Evolutionary conservation across 2,329 filamentous ascomycete species (phyloP).

Genomic region (Mariannaea sp.): DNA sequence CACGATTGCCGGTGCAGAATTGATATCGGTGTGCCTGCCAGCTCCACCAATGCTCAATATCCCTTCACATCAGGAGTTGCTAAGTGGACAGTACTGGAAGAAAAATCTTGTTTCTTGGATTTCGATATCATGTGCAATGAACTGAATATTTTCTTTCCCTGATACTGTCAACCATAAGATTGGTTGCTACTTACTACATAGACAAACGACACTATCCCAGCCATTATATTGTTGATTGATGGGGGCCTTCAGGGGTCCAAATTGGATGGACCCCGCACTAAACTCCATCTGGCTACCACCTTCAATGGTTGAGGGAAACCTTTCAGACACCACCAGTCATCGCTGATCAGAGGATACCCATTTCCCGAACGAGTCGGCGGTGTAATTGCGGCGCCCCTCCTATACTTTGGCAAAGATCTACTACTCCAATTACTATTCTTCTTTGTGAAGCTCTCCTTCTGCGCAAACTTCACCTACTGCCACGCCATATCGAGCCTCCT

Average conservation of each 20-base stretch:
- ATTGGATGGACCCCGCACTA: slow-evolving; percentile 36
- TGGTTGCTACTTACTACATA: no score
- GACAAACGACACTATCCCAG: background rate
- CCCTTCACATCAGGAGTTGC: no score
- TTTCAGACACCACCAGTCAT: slow-evolving; percentile 16
- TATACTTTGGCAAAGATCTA: slow-evolving; percentile 10
- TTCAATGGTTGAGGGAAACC: slow-evolving; percentile 7
- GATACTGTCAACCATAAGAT: no score
- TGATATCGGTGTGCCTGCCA: no score
- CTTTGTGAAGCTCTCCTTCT: background rate
- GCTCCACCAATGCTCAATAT: no score
- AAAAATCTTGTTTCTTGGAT: no score
- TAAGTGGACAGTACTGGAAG: no score
- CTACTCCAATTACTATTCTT: slow-evolving; percentile 9
- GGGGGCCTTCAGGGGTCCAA: slow-evolving; percentile 28
- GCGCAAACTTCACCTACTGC: no score
- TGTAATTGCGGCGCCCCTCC: slow-evolving; percentile 26
- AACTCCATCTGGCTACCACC: slow-evolving; percentile 26
- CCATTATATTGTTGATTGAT: slow-evolving; percentile 12
- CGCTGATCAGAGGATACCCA: slow-evolving; percentile 33
- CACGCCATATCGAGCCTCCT: background rate
- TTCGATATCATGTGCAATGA: no score
- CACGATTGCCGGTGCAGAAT: no score
- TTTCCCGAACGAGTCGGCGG: slow-evolving; percentile 39
- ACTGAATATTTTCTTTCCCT: no score